These are phyloP conservation scores for Stachybotrys chartarum DNA, from an alignment of 2,329 filamentous ascomycete species.

Conservation along the genomic window DNA sequence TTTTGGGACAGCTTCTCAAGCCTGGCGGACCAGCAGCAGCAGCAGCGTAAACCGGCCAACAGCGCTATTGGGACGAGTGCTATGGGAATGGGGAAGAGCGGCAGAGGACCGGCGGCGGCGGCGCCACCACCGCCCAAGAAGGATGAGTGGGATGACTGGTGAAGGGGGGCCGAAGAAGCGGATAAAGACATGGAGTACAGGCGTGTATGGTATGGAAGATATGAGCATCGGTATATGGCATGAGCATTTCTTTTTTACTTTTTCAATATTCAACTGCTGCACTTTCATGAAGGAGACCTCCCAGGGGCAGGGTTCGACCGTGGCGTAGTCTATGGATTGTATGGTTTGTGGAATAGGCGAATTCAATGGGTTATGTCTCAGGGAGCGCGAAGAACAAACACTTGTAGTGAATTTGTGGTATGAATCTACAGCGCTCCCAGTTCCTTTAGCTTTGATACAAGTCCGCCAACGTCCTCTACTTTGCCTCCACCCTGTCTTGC, in stretches of 20 bases:
- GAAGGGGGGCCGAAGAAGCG: conserved; percentile 12
- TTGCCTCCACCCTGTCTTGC: conserved; percentile 88
- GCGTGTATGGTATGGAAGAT: conserved; percentile 13
- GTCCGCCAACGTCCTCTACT: conserved; percentile 94
- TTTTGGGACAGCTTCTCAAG: conserved; percentile 92
- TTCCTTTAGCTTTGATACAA: conserved; percentile 92
- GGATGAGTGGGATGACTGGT: conserved; percentile 62
- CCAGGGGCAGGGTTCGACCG: no score
- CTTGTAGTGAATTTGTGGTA: not conserved
- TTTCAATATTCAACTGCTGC: no score
- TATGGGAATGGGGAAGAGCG: conserved; percentile 46
- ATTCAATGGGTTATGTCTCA: no score
- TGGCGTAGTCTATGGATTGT: no score
- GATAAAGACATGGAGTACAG: conserved; percentile 16
- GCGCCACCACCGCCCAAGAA: conserved; percentile 36
- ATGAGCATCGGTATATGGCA: conserved; percentile 2
- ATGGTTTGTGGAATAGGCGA: no score
- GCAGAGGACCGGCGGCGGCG: conserved; percentile 14
- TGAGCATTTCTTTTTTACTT: not conserved
- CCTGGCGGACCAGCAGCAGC: conserved; percentile 44
- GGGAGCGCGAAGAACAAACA: not conserved
- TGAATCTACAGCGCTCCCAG: conserved; percentile 69
- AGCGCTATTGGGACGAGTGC: conserved; percentile 52
- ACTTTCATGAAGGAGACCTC: not conserved
- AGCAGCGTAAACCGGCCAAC: conserved; percentile 27